Base-by-base conservation (phyloP, 139 green algal species). In the Raphidocelis subcapitata region DNA sequence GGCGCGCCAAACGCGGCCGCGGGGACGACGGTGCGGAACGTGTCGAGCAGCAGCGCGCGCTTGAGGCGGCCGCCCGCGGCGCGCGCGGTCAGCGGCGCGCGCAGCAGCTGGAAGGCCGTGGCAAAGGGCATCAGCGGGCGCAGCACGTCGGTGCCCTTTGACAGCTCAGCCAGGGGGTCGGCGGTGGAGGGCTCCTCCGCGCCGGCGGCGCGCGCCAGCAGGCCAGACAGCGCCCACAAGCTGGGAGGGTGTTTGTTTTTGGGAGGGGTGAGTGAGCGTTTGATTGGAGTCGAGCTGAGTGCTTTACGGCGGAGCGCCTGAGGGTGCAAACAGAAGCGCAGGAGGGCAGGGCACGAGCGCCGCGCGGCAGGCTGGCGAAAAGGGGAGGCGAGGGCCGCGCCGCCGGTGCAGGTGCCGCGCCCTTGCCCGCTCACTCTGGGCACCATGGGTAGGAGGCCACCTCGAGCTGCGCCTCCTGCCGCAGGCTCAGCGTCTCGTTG, bases 41-140 rank as follows among this genome's bases (percentile, higher is more conserved):
- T 61, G 61, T 77, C 70, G 26, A 77, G 62, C 70, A 77, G 70
- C 47, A 77, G 47, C 14, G 70, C 60, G 67, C 70, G 70, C 62
- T 77, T 77, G 49, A 77, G 61, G 4, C 70, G 16, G 20, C 68
- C 46, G 14, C 70, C 70, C n/a, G 70, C 70, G 28, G 60, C 70
- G 14, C 33, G 37, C 29, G 61, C 70, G 3, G 62, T 69, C 16
- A 64, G 32, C 2, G 70, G 70, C 24, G 32, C 47, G 60, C 70
- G 31, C 49, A 77, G 33, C 70, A 77, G 61, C 49, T 77, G 70
- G 35, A 77, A 77, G 3, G 70, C 70, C 0, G 70, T 77, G 60
- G 69, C 69, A 12, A 77, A 77, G 0, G 70, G 70, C 70, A 77
- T 77, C 60, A 77, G 70, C n/a, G 70, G 70, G 37, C 69, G 70